Conservation (phyloP, 495 filamentous ascomycete genomes). For the Aspergillus mulundensis region DNA sequence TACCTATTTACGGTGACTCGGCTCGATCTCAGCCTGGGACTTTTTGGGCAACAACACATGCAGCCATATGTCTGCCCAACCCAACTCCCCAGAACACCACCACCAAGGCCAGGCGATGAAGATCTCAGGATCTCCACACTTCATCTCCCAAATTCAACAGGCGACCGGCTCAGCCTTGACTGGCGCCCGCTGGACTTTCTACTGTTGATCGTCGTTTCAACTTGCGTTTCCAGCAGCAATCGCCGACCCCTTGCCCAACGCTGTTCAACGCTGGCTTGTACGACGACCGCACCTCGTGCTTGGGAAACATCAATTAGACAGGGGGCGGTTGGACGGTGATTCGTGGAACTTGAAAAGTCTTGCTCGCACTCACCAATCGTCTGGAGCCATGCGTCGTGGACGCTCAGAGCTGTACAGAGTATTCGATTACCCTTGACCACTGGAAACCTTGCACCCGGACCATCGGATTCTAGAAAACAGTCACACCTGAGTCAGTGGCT, state of each 20-base stretch:
- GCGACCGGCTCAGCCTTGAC: conserved; percentile 11
- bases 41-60: conserved; percentile 31
- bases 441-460: not conserved
- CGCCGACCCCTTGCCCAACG: not conserved
- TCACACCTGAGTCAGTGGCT: not conserved
- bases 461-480: not conserved
- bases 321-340: not conserved
- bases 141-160: not conserved
- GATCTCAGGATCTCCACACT: conserved; percentile 20
- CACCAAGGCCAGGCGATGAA: conserved; percentile 3
- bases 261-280: not conserved
- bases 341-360: not conserved
- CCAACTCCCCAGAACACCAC: not conserved
- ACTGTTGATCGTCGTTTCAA: conserved; percentile 6
- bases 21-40: conserved; percentile 2
- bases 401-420: not conserved
- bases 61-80: conserved; percentile 30
- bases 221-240: not conserved
- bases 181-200: conserved; percentile 11
- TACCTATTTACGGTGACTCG: conserved; percentile 7
- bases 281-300: not conserved
- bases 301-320: not conserved
- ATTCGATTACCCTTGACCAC: not conserved
- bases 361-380: not conserved
- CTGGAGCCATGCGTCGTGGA: conserved; percentile 6